A percentile compares a stretch with the other conserved stretches of the same genome.
These are phyloP conservation scores for Blumeria graminis DNA, from an alignment of 2,329 filamentous ascomycete genomes.

Conservation along the genomic window DNA sequence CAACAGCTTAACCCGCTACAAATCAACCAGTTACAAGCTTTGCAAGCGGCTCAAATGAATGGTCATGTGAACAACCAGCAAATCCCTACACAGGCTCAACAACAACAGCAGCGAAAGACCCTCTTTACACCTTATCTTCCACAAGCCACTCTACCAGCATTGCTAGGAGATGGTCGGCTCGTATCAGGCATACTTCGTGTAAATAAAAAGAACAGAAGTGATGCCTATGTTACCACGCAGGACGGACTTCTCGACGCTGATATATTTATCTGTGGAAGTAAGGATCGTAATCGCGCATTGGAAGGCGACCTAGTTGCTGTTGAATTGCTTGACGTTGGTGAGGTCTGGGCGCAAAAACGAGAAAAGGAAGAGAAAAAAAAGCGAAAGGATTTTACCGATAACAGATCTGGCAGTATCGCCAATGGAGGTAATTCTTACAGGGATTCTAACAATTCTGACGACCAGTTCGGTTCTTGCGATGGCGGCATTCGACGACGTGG, in stretches of 20 bases:
- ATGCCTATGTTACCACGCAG: conserved; percentile 86
- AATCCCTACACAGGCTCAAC: conserved; percentile 37
- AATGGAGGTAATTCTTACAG: conserved; percentile 33
- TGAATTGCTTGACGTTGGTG: conserved; percentile 89
- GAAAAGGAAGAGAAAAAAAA: conserved; percentile 99
- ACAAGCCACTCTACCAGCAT: conserved; percentile 74
- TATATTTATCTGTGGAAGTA: conserved; percentile 98
- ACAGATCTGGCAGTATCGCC: conserved; percentile 50
- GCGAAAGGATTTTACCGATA: conserved; percentile 94
- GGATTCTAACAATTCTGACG: conserved; percentile 32
- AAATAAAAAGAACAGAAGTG: conserved; percentile 98
- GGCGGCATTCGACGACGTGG: conserved; percentile 79
- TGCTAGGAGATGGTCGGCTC: conserved; percentile 76
- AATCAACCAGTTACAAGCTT: conserved; percentile 69
- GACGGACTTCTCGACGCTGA: conserved; percentile 79
- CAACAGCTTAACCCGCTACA: conserved; percentile 77
- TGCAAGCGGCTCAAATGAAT: conserved; percentile 70
- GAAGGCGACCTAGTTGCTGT: conserved; percentile 91
- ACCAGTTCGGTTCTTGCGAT: conserved; percentile 37
- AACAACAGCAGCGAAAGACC: conserved; percentile 89
- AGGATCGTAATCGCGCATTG: conserved; percentile 88
- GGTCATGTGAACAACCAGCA: conserved; percentile 61
- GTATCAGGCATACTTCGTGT: conserved; percentile 91
- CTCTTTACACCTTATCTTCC: conserved; percentile 95
- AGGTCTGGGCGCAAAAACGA: conserved; percentile 95